Evolutionary conservation across 805 yeast genomes (phyloP).

Genomic region (Pichia heedii): DNA sequence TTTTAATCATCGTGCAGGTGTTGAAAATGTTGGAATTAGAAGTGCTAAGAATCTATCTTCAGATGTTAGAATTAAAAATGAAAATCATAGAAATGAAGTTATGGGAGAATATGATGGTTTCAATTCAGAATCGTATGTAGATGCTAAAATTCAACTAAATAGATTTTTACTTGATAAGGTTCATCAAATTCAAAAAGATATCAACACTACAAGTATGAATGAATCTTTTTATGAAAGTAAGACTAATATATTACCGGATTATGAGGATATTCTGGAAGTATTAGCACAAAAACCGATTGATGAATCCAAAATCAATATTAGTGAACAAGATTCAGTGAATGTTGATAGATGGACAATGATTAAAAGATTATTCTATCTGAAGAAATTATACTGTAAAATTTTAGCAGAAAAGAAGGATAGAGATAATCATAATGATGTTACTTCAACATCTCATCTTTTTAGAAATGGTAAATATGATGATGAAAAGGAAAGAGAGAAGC

Average conservation of each 20-base stretch:
- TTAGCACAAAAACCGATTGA: conserved; percentile 35
- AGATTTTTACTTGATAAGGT: conserved; percentile 52
- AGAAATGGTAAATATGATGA: too few relatives aligned
- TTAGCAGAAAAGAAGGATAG: conserved; percentile 2
- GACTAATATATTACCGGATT: conserved; percentile 34
- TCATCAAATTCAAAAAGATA: background rate
- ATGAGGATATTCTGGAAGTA: conserved; percentile 48
- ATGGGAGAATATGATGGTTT: conserved; percentile 59
- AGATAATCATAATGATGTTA: background rate
- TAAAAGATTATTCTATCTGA: conserved; percentile 62
- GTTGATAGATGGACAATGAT: conserved; percentile 61
- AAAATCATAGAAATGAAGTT: conserved; percentile 62
- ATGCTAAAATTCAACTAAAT: conserved; percentile 46
- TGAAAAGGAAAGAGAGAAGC: too few relatives aligned
- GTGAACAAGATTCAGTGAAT: conserved; percentile 25
- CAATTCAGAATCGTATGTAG: conserved; percentile 36
- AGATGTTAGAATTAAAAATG: conserved; percentile 69
- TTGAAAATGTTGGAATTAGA: conserved; percentile 74
- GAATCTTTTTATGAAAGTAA: conserved; percentile 28
- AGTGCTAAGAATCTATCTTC: conserved; percentile 74
- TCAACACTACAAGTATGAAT: conserved; percentile 14
- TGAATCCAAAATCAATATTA: conserved; percentile 16
- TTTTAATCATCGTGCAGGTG: conserved; percentile 85
- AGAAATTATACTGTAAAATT: conserved; percentile 48
- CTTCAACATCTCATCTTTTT: background rate